Base-by-base conservation (phyloP, 1,139 yeast genomes). In the Geotrichum armillariae region DNA sequence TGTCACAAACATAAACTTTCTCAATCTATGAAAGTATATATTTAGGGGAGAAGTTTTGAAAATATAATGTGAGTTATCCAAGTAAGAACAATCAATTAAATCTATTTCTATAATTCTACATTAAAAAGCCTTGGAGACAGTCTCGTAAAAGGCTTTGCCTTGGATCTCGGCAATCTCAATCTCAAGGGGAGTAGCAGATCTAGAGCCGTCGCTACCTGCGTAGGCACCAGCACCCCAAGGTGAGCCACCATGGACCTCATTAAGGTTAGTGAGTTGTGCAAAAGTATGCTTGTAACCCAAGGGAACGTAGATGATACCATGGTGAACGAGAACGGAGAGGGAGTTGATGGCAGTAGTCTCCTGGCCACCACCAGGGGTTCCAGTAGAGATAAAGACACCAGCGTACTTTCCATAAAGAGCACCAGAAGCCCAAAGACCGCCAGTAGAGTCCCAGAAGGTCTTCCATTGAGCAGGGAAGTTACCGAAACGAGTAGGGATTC, bases 151-250 rank as follows among this genome's bases (percentile, higher is more conserved):
- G 54, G 73, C 65, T 59, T 73, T 70, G 67, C 89, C 90, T 72
- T 83, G 90, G 59, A 70, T 70, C 49, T 62, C 60, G 46, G 85
- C 89, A 59, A 85, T 62, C 59, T 77, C 76, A 64, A 78, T 70
- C 71, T 85, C 93, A 49, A 73, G 79, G 16, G 72, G 50, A 74
- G 79, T 62, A 52, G 93, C 86, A 65, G 74, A 75, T 77, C 95
- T 82, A 17, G 89, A 81, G 60, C 95, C 95, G 62, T 85, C 93
- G 53, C 77, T 75, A 60, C 83, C 91, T 34, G 95, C 91, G 61
- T 77, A 76, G 53, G 89, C 73, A 64, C 95, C 95, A 47, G 95
- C 89, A 71, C 95, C 95, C 90, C 93, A 87, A 53, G 95, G 80
- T 50, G 93, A 82, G 58, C 85, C 85, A 66, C 95, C 95, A 66